A percentile compares a stretch with the other conserved stretches of the same genome.
phyloP scores from a whole-genome alignment of 2,329 filamentous ascomycete genomes.

The Harringtonia lauricola region DNA sequence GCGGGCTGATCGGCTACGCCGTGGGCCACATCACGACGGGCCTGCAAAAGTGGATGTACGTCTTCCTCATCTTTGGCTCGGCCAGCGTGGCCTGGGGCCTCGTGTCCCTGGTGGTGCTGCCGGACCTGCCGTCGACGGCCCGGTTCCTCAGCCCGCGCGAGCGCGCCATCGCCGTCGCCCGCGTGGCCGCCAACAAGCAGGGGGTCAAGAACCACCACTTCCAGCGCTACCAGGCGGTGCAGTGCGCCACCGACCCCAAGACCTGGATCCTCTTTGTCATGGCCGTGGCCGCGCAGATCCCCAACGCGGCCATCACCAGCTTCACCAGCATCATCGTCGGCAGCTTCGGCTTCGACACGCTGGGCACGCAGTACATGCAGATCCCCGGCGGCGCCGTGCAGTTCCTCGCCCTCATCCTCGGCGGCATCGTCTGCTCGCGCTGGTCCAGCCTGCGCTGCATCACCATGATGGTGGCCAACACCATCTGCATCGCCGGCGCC shows the following conservation, averaged over 20 bases:
- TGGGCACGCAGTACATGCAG: slow-evolving; percentile 28
- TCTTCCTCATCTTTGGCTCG: slow-evolving; percentile 12
- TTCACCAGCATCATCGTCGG: slow-evolving; percentile 22
- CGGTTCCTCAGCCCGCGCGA: slow-evolving; percentile 49
- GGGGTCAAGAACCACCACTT: slow-evolving; percentile 16
- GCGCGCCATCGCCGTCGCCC: slow-evolving; percentile 40
- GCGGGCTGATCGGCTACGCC: slow-evolving; percentile 69
- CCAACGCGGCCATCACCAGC: slow-evolving; percentile 26
- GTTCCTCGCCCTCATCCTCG: slow-evolving; percentile 38
- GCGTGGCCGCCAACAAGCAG: slow-evolving; percentile 24
- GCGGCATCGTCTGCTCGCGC: slow-evolving; percentile 39
- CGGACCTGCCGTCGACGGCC: slow-evolving; percentile 51
- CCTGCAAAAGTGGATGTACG: slow-evolving; percentile 19
- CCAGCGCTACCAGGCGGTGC: slow-evolving; percentile 14
- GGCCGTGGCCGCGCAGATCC: slow-evolving; percentile 12
- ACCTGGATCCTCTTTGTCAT: slow-evolving; percentile 46
- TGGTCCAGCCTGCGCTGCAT: slow-evolving; percentile 40
- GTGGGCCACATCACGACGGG: slow-evolving; percentile 66
- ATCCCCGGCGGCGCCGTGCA: slow-evolving; percentile 49
- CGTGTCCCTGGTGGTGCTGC: slow-evolving; percentile 14
- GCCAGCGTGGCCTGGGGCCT: slow-evolving; percentile 22
- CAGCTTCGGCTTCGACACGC: slow-evolving; percentile 19
- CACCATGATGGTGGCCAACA: slow-evolving; percentile 45
- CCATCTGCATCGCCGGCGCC: slow-evolving; percentile 41
- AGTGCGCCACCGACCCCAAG: slow-evolving; percentile 35